Percentiles rank a stretch among this genome's conserved stretches.
Evolutionary conservation across 2,329 filamentous ascomycete species (phyloP).

Genomic region (Ophiosphaerella korrae): DNA sequence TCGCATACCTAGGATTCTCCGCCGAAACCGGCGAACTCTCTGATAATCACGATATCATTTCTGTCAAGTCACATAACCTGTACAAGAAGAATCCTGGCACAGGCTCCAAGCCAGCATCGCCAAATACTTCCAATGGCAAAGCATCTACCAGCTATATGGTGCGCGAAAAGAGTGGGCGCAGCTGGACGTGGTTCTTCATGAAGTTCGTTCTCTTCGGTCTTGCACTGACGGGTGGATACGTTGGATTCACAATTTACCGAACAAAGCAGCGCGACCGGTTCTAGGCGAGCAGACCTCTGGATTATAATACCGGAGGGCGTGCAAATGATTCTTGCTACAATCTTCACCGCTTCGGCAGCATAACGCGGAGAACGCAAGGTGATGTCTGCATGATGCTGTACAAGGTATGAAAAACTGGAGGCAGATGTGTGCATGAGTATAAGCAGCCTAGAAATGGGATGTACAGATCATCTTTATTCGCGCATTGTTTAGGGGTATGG

Average conservation of each 20-base stretch:
- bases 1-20: constrained; percentile 69
- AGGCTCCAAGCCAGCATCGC: constrained; percentile 14
- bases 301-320: background rate
- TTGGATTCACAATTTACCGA: constrained; percentile 84
- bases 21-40: constrained; percentile 94
- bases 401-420: constrained; percentile 1
- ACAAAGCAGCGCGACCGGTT: constrained; percentile 60
- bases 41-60: constrained; percentile 97
- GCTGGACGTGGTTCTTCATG: constrained; percentile 75
- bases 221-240: constrained; percentile 74
- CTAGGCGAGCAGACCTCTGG: constrained; percentile 29
- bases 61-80: constrained; percentile 82
- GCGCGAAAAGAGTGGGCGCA: constrained; percentile 57
- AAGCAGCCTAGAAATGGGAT: background rate
- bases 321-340: background rate
- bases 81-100: constrained; percentile 63
- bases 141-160: constrained; percentile 38
- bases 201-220: constrained; percentile 81
- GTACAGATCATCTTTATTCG: background rate
- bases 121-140: constrained; percentile 21
- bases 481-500: background rate
- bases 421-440: background rate
- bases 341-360: background rate
- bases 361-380: background rate
- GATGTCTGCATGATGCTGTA: constrained; percentile 2